Base-by-base conservation (phyloP, 345 rosid species). In the Gossypium stocksii region DNA sequence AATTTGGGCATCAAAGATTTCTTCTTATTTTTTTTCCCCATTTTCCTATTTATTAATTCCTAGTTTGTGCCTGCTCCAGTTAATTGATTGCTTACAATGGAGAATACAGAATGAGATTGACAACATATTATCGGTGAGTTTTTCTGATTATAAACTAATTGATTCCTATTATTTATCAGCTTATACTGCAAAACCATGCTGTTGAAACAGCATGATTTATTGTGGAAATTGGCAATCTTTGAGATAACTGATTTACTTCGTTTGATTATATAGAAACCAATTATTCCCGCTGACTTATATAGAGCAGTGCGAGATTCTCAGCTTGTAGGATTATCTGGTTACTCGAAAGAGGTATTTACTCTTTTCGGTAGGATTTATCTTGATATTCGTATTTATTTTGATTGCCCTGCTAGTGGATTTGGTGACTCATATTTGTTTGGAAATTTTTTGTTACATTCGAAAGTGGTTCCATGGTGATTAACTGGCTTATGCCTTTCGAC, bases 261-360 rank as follows among this genome's bases (percentile, higher is more conserved):
- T 57, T 74, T 58, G 48, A 63, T 67, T 73, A 71, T 66, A 58
- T 87, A 95, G 99, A 95, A 85, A 82, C 99, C 98, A 27, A 93
- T 95, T 34, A 82, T 87, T 27, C 99, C 99, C n/a, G 46, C 79
- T 82, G 97, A 96, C 70, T 74, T 91, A 70, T 96, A 90, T 74
- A 85, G 93, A 88, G 89, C 84, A 61, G 87, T 96, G 64, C 92
- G 99, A 65, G 97, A 96, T 77, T 86, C 97, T 74, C 97, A 96
- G 51, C 97, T 96, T 76, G 77, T 90, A 52, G 99, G 98, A 81
- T 63, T 96, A 77, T 89, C 99, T 2, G 98, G 99, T 66, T 96
- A 83, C 82, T 85, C 99, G 49, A 89, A 84, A 87, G 89, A 93
- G 97, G 99, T 96, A 88, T 44, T 11, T 74, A 77, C 59, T 54